A percentile compares a stretch with the other conserved stretches of the same genome.
Evolutionary conservation across 1,284 basidiomycete genomes (phyloP).

Genomic region (Cystobasidium slooffiae): DNA sequence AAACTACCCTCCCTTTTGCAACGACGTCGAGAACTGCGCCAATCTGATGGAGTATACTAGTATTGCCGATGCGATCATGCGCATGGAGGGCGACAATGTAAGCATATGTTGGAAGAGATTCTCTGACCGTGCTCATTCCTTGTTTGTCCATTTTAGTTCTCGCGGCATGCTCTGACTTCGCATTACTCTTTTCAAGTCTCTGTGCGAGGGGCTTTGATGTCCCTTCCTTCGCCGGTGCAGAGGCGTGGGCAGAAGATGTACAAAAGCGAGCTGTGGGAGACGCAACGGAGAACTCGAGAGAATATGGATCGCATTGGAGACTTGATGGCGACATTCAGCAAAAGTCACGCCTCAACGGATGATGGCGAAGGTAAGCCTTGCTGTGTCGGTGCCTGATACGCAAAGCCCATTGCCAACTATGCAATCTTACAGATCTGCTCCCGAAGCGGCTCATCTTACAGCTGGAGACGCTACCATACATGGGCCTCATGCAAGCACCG

Average conservation of each 20-base stretch:
- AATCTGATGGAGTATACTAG: slow-evolving; percentile 77
- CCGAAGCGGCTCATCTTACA: slow-evolving; percentile 23
- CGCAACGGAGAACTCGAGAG: slow-evolving; percentile 55
- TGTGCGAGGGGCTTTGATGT: slow-evolving; percentile 75
- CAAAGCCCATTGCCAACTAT: not conserved
- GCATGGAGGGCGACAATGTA: slow-evolving; percentile 70
- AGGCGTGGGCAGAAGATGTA: slow-evolving; percentile 74
- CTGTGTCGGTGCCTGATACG: not conserved
- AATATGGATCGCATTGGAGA: slow-evolving; percentile 55
- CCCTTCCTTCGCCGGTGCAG: slow-evolving; percentile 81
- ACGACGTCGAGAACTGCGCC: slow-evolving; percentile 74
- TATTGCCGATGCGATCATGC: slow-evolving; percentile 71
- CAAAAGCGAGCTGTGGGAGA: slow-evolving; percentile 62
- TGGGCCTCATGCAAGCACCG: slow-evolving; percentile 41
- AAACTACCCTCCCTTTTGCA: slow-evolving; percentile 83
- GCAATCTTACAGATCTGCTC: slow-evolving; percentile 3
- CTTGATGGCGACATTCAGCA: slow-evolving; percentile 47
- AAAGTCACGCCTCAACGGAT: slow-evolving; percentile 22
- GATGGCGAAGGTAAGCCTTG: slow-evolving; percentile 21
- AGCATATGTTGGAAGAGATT: slow-evolving; percentile 54
- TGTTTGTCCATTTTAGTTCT: slow-evolving; percentile 34
- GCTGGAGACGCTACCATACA: slow-evolving; percentile 33
- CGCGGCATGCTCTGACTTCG: slow-evolving; percentile 43
- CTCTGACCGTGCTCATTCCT: not conserved
- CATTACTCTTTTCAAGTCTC: slow-evolving; percentile 78